Evolutionary conservation across 2,329 filamentous ascomycete species (phyloP), one percentile per base, ranked within the genome.

Genomic region (Diaporthe eres): DNA sequence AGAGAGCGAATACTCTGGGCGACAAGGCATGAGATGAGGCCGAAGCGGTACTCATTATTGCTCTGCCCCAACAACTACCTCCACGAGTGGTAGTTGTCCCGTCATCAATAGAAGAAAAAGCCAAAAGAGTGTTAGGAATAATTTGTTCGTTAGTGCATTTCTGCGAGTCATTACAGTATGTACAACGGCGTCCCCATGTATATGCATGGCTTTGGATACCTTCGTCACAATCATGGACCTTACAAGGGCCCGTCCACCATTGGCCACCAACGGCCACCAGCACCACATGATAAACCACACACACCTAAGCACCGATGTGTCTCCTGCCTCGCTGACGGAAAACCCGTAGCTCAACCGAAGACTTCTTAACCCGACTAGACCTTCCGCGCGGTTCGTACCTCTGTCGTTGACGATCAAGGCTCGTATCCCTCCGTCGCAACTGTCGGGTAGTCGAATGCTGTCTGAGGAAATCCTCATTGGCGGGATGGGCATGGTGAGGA

Each of bases 401-500:
- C 28, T 49, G 28, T 42, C 73, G 60, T 28, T 75, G 49, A 15
- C 73, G 55, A 25, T 77, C 70, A 1, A 73, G 42, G 49, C 75
- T 75, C 3, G 13, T 42, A 2, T 71, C 68, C 34, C 70, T 65
- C 34, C 70, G 61, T 60, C 75, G 75, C 4, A 71, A 44, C 39
- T 75, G 75, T 71, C 73, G 75, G 9, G 61, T 65, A 13, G 31
- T 72, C 22, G 63, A 67, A 39, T 60, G 75, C 28, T 71, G 57
- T 49, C 49, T 75, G 51, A 74, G 70, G n/a, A 49, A 44, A 51
- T 75, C 44, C 60, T 72, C 53, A 39, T 68, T 61, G 19, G 39
- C 72, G 28, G 47, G 74, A 65, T 77, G 72, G 17, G 72, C n/a
- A 60, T 77, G 72, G 44, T 76, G 76, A n/a, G 76, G 71, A 22